Evolutionary conservation across 164 flowering plant species (phyloP).

Genomic region (Cinnamomum chago): DNA sequence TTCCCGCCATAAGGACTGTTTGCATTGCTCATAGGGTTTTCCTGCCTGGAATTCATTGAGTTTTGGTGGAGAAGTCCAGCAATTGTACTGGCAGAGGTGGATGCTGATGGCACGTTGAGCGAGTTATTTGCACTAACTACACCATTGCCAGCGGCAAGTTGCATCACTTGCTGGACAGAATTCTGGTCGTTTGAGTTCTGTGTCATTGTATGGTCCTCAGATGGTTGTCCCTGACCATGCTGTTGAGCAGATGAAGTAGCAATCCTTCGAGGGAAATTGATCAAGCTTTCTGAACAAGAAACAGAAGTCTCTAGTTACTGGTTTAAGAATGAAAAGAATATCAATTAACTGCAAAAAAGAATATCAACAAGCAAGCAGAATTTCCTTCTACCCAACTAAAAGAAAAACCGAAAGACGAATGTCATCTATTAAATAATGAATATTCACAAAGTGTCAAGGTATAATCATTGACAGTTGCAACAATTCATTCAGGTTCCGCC

Average conservation of each 20-base stretch:
- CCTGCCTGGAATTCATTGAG: constrained; percentile 82
- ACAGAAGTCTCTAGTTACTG: neutral
- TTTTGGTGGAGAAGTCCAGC: constrained; percentile 82
- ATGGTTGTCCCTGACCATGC: constrained; percentile 47
- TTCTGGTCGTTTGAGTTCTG: constrained; percentile 46
- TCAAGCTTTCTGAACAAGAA: constrained; percentile 71
- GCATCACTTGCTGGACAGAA: constrained; percentile 42
- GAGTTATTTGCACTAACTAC: constrained; percentile 43
- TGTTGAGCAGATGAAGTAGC: constrained; percentile 36
- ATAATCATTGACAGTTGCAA: no score
- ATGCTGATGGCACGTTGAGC: constrained; percentile 30
- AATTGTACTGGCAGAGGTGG: constrained; percentile 43
- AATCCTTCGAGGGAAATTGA: constrained; percentile 77
- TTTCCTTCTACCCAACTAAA: no score
- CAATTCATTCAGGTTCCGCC: no score
- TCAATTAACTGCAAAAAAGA: no score
- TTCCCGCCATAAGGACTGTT: constrained; percentile 57
- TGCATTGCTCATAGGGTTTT: constrained; percentile 45
- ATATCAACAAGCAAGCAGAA: no score
- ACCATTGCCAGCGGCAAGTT: constrained; percentile 46
- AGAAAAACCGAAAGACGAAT: no score
- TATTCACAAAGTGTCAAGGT: no score
- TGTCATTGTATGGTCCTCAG: constrained; percentile 44
- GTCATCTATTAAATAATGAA: no score
- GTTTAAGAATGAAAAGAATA: no score